Percentiles rank a stretch among this genome's conserved stretches.
phyloP scores from a whole-genome alignment of 805 yeast species.

The Maudiozyma saulgeensis region DNA sequence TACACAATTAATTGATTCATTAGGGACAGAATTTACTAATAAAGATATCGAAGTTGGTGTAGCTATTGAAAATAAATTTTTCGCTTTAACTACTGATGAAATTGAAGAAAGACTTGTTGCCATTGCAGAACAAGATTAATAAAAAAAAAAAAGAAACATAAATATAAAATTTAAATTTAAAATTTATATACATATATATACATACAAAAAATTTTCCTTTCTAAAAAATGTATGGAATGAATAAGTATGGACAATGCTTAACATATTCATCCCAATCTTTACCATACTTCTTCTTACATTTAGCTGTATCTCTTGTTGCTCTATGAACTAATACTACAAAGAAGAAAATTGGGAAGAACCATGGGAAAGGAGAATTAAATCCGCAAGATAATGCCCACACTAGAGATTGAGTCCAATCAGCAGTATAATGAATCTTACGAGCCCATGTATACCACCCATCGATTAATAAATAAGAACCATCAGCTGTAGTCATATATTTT shows the following conservation, averaged over 20 bases:
- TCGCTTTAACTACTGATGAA: slow-evolving; percentile 68
- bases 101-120: slow-evolving; percentile 90
- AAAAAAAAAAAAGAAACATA: slow-evolving; percentile 39
- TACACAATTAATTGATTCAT: slow-evolving; percentile 70
- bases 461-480: slow-evolving; percentile 74
- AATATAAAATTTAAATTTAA: no score
- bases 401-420: slow-evolving; percentile 79
- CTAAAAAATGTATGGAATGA: slow-evolving; percentile 77
- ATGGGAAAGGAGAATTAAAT: slow-evolving; percentile 77
- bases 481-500: slow-evolving; percentile 69
- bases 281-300: slow-evolving; percentile 83
- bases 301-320: slow-evolving; percentile 75
- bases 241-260: slow-evolving; percentile 81
- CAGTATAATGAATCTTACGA: slow-evolving; percentile 90
- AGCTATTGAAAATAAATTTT: slow-evolving; percentile 64
- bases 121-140: slow-evolving; percentile 69
- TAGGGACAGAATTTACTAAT: slow-evolving; percentile 89
- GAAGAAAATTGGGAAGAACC: slow-evolving; percentile 93
- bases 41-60: slow-evolving; percentile 91
- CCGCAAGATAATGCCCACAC: slow-evolving; percentile 94
- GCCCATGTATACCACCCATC: slow-evolving; percentile 96
- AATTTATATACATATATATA: neutral
- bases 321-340: slow-evolving; percentile 80
- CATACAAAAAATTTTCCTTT: neutral
- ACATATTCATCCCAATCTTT: slow-evolving; percentile 85